These are phyloP conservation scores for Coniochaeta ligniaria DNA, from an alignment of 2,329 filamentous ascomycete species.

Conservation along the genomic window DNA sequence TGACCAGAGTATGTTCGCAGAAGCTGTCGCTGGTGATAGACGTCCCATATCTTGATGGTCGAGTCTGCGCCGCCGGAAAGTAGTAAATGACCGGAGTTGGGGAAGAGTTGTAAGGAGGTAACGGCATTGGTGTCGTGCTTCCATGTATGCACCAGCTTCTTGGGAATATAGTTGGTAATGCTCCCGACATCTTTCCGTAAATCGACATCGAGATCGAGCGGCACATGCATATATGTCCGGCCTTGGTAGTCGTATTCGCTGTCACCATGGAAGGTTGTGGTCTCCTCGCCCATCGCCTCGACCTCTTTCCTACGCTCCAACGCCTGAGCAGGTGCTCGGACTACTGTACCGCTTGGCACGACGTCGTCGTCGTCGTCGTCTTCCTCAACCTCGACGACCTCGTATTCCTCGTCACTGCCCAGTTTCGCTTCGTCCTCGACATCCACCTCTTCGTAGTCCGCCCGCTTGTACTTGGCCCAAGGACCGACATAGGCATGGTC, in stretches of 20 bases:
- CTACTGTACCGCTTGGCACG: constrained; percentile 55
- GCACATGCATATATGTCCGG: constrained; percentile 94
- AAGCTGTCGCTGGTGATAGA: constrained; percentile 83
- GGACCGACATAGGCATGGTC: constrained; percentile 86
- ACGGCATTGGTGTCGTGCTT: constrained; percentile 74
- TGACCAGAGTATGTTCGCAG: constrained; percentile 90
- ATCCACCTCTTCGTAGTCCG: constrained; percentile 67
- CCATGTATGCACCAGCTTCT: constrained; percentile 89
- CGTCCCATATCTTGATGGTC: constrained; percentile 90
- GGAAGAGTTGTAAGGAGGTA: constrained; percentile 86
- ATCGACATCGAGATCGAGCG: constrained; percentile 82
- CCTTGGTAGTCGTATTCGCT: constrained; percentile 89
- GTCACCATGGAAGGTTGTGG: constrained; percentile 77
- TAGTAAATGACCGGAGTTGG: constrained; percentile 76
- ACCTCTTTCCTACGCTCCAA: constrained; percentile 49
- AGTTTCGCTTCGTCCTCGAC: constrained; percentile 66
- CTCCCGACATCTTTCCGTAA: constrained; percentile 74
- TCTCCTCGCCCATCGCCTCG: constrained; percentile 63
- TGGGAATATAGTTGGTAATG: constrained; percentile 85
- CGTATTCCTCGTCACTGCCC: constrained; percentile 71
- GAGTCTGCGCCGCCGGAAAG: constrained; percentile 85
- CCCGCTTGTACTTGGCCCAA: constrained; percentile 77
- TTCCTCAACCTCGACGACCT: constrained; percentile 70
- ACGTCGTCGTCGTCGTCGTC: constrained; percentile 57
- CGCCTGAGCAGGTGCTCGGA: constrained; percentile 48